A percentile compares a stretch with the other conserved stretches of the same genome.
These are phyloP conservation scores for Lagenidium sp. DNA, from an alignment of 352 stramenopile species.

Conservation along the genomic window DNA sequence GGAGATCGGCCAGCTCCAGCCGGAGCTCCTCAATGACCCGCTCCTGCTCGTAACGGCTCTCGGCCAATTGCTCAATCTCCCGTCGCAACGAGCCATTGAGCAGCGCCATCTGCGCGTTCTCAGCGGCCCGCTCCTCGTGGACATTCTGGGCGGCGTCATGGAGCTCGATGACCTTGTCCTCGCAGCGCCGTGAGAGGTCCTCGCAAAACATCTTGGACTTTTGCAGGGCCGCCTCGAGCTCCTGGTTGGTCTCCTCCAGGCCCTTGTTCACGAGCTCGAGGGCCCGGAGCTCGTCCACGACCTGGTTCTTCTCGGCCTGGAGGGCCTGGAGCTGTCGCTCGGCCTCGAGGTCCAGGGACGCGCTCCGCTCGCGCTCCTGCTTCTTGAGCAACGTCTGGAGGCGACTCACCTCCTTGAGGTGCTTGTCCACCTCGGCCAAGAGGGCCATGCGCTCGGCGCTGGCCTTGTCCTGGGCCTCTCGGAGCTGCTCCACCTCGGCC, in stretches of 20 bases:
- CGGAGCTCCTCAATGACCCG: slow-evolving; percentile 53
- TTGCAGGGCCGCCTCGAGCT: slow-evolving; percentile 46
- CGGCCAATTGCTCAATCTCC: slow-evolving; percentile 55
- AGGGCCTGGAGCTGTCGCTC: slow-evolving; percentile 25
- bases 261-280: slow-evolving; percentile 32
- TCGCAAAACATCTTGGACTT: slow-evolving; percentile 56
- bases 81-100: slow-evolving; percentile 47
- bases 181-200: slow-evolving; percentile 44
- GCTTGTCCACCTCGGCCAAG: slow-evolving; percentile 18
- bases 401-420: slow-evolving; percentile 17
- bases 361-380: slow-evolving; percentile 28
- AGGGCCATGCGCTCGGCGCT: slow-evolving; percentile 10
- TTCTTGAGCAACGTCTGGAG: slow-evolving; percentile 27
- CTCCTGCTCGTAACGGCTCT: slow-evolving; percentile 58
- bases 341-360: too few relatives aligned
- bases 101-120: slow-evolving; percentile 49
- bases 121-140: slow-evolving; percentile 51
- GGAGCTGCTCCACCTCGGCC: slow-evolving; percentile 15
- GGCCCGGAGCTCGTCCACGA: slow-evolving; percentile 29
- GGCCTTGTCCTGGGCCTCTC: slow-evolving; percentile 6
- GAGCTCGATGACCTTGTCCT: slow-evolving; percentile 50
- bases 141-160: slow-evolving; percentile 53
- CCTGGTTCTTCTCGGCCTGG: slow-evolving; percentile 30
- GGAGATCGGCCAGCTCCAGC: slow-evolving; percentile 63
- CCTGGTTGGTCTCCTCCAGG: slow-evolving; percentile 36